A percentile compares a stretch with the other conserved stretches of the same genome.
These are phyloP conservation scores for button mushroom (Agaricus bisporus) DNA, from an alignment of 768 basidiomycete species.

Conservation along the genomic window DNA sequence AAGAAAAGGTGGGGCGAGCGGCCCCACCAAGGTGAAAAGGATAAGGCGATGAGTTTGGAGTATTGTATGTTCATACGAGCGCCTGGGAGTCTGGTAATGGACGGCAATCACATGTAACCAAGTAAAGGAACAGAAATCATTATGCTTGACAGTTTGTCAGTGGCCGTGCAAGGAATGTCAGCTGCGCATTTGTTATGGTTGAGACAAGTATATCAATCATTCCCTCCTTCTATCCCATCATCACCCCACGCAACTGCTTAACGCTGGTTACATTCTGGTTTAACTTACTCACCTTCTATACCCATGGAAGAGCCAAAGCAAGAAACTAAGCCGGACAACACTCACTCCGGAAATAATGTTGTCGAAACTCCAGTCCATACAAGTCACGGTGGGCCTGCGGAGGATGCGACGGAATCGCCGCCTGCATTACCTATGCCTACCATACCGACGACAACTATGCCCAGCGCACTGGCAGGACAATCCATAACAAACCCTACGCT, in stretches of 20 bases:
- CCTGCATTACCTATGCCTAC: neutral
- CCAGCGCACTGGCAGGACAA: neutral
- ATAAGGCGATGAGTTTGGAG: slow-evolving; percentile 1
- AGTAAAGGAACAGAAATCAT: no score
- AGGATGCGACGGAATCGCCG: neutral
- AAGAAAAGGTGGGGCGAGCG: slow-evolving; percentile 7
- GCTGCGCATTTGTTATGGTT: no score
- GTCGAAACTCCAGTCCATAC: neutral
- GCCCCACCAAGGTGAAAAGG: slow-evolving; percentile 6
- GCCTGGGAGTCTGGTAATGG: neutral
- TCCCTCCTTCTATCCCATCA: no score
- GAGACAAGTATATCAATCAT: no score
- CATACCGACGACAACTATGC: neutral
- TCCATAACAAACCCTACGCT: neutral
- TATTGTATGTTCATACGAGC: neutral
- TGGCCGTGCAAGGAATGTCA: no score
- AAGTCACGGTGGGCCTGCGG: neutral
- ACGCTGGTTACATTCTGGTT: neutral
- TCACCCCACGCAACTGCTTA: no score
- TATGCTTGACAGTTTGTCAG: no score
- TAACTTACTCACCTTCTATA: neutral
- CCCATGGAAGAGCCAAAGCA: neutral
- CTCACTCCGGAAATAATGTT: neutral
- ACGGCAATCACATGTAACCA: neutral
- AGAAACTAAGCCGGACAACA: neutral